A percentile compares a stretch with the other conserved stretches of the same genome.
Conservation (phyloP, 2,329 filamentous ascomycete genomes). For the Raffaelea albimanens region DNA sequence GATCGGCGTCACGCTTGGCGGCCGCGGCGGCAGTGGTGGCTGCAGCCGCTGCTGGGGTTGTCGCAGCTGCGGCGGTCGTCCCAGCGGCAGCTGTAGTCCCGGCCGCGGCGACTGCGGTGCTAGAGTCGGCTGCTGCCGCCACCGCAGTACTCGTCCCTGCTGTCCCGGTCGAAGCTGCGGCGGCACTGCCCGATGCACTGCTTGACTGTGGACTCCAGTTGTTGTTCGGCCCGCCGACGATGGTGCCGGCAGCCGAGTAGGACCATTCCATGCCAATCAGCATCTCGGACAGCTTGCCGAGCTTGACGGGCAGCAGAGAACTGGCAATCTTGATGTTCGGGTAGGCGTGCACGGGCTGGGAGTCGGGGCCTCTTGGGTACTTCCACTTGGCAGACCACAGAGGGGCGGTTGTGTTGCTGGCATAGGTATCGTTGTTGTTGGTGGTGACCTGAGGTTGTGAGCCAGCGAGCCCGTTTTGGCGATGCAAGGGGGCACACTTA, state of each 20-base stretch:
- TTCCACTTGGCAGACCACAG: constrained; percentile 43
- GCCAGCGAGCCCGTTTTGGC: neutral
- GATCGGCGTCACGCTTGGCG: neutral
- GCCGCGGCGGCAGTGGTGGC: neutral
- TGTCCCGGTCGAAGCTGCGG: no score
- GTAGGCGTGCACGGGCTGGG: constrained; percentile 42
- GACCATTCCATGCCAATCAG: constrained; percentile 38
- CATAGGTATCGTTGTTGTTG: constrained; percentile 40
- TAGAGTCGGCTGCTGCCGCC: no score
- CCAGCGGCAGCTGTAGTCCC: no score
- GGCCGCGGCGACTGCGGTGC: no score
- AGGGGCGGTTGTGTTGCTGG: constrained; percentile 34
- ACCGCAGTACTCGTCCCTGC: no score
- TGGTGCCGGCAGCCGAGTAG: constrained; percentile 18
- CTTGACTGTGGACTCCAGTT: no score
- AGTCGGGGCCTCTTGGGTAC: constrained; percentile 28
- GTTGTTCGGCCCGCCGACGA: constrained; percentile 1
- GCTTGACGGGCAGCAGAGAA: constrained; percentile 29
- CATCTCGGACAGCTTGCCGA: constrained; percentile 28
- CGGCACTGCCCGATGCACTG: no score
- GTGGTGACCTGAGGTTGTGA: constrained; percentile 29
- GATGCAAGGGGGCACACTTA: constrained; percentile 22
- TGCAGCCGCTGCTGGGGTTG: neutral
- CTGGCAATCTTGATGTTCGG: constrained; percentile 40
- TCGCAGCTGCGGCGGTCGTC: neutral